Base-by-base conservation (phyloP, 2,329 filamentous ascomycete genomes). In the Aspergillus aculeatinus region DNA sequence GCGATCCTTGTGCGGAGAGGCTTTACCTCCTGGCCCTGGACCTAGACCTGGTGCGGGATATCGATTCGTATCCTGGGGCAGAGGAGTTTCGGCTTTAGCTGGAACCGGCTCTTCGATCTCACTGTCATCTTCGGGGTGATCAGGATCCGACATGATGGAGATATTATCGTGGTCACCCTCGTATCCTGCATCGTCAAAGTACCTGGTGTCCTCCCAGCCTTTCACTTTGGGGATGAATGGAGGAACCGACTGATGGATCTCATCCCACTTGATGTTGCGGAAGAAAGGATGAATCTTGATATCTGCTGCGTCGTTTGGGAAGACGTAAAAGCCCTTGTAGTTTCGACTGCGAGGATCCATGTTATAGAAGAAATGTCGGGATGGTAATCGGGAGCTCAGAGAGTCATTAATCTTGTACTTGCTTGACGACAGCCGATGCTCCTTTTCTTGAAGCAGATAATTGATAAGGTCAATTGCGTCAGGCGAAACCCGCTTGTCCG, bases 271-370 rank as follows among this genome's bases (percentile, higher is more conserved):
- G 16, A 96, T 85, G 53, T 87, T 86, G 59, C 82, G 83, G 79
- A 98, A 98, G 84, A 94, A 98, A 11, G 86, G 85, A 76, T 98
- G 95, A 3, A 83, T 78, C 73, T 96, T 97, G 80, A 98, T 96
- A 58, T 97, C 92, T 64, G 90, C 86, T 1, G 91, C 93, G 69
- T 96, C 93, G 62, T 95, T 85, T 0, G 90, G 81, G 68, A 92
- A 94, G 4, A 98, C 93, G 57, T 89, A 89, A 33, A 86, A 81
- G 31, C 82, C 79, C 58, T 76, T 76, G 61, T 81, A 76, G 66
- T 79, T 76, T 62, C 69, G 70, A 71, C 67, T 77, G 63, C 52
- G 73, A 60, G 61, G 61, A 60, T 66, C 69, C 64, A 68, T 73
- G 33, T 63, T 69, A 49, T 69, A 68, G 7, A 77, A 59, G n/a